Conservation (phyloP, 2,329 filamentous ascomycete species). For the Periconia sp. region DNA sequence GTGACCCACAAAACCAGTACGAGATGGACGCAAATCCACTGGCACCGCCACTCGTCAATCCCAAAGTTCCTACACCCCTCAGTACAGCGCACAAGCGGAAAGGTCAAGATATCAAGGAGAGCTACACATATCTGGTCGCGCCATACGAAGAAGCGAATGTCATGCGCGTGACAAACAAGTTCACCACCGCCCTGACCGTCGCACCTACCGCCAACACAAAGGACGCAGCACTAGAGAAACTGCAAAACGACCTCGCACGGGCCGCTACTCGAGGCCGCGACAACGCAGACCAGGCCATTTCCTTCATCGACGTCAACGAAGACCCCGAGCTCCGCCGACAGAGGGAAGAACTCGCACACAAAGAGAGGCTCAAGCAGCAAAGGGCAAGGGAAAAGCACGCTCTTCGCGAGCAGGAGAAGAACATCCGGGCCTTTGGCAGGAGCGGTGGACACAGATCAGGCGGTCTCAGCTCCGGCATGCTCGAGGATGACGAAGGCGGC, state of each 20-base stretch:
- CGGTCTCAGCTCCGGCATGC: constrained; percentile 61
- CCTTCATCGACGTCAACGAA: constrained; percentile 72
- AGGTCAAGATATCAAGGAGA: constrained; percentile 69
- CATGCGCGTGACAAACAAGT: constrained; percentile 75
- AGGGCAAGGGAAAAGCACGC: constrained; percentile 72
- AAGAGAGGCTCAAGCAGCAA: constrained; percentile 69
- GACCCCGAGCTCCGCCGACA: constrained; percentile 79
- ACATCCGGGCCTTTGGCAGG: constrained; percentile 56
- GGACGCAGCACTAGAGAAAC: constrained; percentile 72
- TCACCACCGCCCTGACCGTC: constrained; percentile 74
- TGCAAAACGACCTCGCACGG: constrained; percentile 71
- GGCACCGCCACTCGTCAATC: constrained; percentile 63
- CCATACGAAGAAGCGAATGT: constrained; percentile 72
- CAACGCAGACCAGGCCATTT: constrained; percentile 59
- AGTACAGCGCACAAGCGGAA: constrained; percentile 32
- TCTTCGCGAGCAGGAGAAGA: constrained; percentile 66
- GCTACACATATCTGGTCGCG: constrained; percentile 77
- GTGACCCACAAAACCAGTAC: constrained; percentile 71
- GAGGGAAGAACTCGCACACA: constrained; percentile 75
- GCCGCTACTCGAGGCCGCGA: constrained; percentile 59
- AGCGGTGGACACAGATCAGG: constrained; percentile 60
- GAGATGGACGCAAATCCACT: constrained; percentile 74
- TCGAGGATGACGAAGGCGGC: constrained; percentile 67
- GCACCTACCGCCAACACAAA: constrained; percentile 70
- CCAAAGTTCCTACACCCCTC: constrained; percentile 56